Base-by-base conservation (phyloP, 2,329 filamentous ascomycete genomes). In the Cladorrhinum sp. region DNA sequence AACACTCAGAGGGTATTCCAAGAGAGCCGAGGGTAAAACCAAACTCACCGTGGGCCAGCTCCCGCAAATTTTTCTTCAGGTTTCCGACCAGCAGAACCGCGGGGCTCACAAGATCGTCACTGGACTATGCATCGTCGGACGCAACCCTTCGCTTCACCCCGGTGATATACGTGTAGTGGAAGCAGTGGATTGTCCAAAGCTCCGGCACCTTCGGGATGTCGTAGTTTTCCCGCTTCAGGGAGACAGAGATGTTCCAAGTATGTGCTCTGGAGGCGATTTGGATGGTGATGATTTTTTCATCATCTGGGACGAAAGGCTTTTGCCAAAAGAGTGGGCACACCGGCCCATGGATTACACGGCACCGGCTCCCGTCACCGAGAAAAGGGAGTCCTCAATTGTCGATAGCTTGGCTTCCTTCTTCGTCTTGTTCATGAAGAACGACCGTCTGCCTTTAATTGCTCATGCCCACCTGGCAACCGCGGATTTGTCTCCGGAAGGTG, bases 251-350 rank as follows among this genome's bases (percentile, higher is more conserved):
- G 77, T 99, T 22, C 86, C 93, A 0, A 92, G 90, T 69, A 98
- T 98, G 93, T 92, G 95, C 65, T 96, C 95, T 3, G 95, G 95
- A 1, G 95, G 95, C 0, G 95, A 99, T 70, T 81, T 99, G 0
- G 95, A 99, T 70, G 95, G 95, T 0, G 95, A 99, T 68, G 95
- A 99, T 71, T 99, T 92, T 71, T 88, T 98, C 58, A 86, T 98
- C 4, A 89, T 97, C 50, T 99, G 95, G 93, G 93, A 99, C 66
- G 72, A 80, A 22, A 82, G 84, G 13, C 77, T 99, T 6, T 78
- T 96, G 65, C 74, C 1, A 76, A 83, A n/a, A 12, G 61, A 65
- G 49, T 91, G 90, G 85, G 91, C 95, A 66, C 79, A 84, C 32
- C 76, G 82, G 0, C 88, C 95, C 0, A 96, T 98, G 91, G 81